These are phyloP conservation scores for Amyloporia xantha DNA, from an alignment of 768 basidiomycete genomes.

Conservation along the genomic window DNA sequence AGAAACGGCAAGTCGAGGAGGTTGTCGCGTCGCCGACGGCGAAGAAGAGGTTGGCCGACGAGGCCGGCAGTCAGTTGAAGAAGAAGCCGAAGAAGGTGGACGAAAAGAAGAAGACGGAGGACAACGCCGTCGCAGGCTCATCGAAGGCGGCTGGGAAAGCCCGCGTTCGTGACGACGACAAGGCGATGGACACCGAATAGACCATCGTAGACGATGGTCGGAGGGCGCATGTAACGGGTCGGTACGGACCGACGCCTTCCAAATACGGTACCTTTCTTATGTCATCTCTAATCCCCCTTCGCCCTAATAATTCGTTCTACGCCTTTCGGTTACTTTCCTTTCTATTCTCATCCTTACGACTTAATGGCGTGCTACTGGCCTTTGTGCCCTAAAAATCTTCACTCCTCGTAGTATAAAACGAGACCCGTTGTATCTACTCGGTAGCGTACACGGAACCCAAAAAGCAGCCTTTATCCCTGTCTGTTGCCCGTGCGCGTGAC, in stretches of 20 bases:
- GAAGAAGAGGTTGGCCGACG: not conserved
- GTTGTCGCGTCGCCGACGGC: too few relatives aligned
- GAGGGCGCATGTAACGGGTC: slow-evolving; percentile 3
- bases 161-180: not conserved
- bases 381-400: not conserved
- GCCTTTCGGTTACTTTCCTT: not conserved
- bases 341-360: not conserved
- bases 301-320: too few relatives aligned
- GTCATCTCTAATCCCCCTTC: too few relatives aligned
- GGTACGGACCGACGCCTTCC: not conserved
- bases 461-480: not conserved
- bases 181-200: not conserved
- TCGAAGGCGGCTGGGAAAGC: not conserved
- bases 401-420: not conserved
- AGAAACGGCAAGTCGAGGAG: too few relatives aligned
- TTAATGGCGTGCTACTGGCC: not conserved
- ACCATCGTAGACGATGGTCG: slow-evolving; percentile 2
- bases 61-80: not conserved
- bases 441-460: not conserved
- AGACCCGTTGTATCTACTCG: not conserved
- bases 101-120: not conserved
- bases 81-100: not conserved
- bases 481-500: not conserved
- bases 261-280: too few relatives aligned
- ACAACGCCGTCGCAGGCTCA: too few relatives aligned